Conservation (phyloP, 2,329 filamentous ascomycete species). For the Camillea tinctor region DNA sequence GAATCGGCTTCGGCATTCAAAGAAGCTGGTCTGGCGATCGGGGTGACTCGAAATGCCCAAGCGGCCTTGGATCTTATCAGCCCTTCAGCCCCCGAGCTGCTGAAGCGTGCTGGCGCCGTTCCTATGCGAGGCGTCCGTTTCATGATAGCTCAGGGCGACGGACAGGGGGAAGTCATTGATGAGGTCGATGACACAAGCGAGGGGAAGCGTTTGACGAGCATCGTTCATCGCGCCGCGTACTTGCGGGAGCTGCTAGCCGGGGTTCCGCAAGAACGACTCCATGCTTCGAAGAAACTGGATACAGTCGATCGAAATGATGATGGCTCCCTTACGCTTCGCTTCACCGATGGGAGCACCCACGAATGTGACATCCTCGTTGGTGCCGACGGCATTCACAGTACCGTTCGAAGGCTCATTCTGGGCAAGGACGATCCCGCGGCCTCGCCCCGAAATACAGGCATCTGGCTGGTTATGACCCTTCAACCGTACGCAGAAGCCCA, state of each 20-base stretch:
- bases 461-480: conserved; percentile 23
- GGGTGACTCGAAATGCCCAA: conserved; percentile 20
- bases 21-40: conserved; percentile 21
- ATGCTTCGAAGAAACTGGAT: conserved; percentile 23
- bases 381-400: conserved; percentile 39
- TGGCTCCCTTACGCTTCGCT: conserved; percentile 12
- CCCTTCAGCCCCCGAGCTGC: conserved; percentile 9
- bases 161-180: conserved; percentile 5
- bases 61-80: conserved; percentile 22
- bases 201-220: conserved; percentile 14
- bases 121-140: conserved; percentile 22
- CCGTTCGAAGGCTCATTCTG: conserved; percentile 35
- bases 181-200: conserved; percentile 8
- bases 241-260: conserved; percentile 18
- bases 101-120: conserved; percentile 22
- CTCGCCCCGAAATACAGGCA: conserved; percentile 16
- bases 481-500: conserved; percentile 19
- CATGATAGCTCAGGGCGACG: conserved; percentile 20
- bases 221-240: conserved; percentile 18
- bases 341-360: conserved; percentile 21
- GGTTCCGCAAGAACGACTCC: conserved; percentile 17
- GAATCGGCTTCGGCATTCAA: conserved; percentile 19
- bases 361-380: conserved; percentile 38
- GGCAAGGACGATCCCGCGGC: conserved; percentile 25
- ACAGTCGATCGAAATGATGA: conserved; percentile 2